phyloP scores from a whole-genome alignment of 2,329 filamentous ascomycete species.

The Colletotrichum sidae region DNA sequence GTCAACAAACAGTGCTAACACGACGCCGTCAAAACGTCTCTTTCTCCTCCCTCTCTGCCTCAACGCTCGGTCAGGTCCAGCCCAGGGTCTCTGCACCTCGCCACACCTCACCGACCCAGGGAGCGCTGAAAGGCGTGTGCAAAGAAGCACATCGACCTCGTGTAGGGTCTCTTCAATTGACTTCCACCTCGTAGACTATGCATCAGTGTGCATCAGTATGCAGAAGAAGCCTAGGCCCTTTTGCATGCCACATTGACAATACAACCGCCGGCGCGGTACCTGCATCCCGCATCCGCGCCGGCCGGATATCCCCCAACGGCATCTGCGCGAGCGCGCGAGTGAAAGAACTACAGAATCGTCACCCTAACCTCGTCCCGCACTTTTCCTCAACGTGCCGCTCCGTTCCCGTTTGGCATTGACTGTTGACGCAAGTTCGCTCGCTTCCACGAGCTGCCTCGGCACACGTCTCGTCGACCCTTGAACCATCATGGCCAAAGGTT shows the following conservation, averaged over 20 bases:
- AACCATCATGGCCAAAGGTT: too few relatives aligned
- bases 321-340: not conserved
- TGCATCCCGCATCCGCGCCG: constrained; percentile 19
- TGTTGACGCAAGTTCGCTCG: too few relatives aligned
- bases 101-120: not conserved
- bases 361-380: not conserved
- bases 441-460: too few relatives aligned
- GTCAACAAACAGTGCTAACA: not conserved
- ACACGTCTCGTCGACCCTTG: too few relatives aligned
- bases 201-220: too few relatives aligned
- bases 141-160: too few relatives aligned
- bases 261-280: constrained; percentile 9
- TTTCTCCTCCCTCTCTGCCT: not conserved
- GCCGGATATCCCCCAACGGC: constrained; percentile 9
- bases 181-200: too few relatives aligned
- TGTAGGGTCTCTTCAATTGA: constrained; percentile 10
- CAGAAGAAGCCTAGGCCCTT: too few relatives aligned
- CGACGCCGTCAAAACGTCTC: constrained; percentile 15
- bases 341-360: not conserved
- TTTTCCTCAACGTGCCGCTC: constrained; percentile 5
- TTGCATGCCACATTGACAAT: not conserved
- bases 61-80: constrained; percentile 26
- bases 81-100: not conserved
- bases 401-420: constrained; percentile 2
- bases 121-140: not conserved